Evolutionary conservation across 305 asterid species (phyloP), one percentile per base, ranked within the genome.

Genomic region (Solanum hybrid): DNA sequence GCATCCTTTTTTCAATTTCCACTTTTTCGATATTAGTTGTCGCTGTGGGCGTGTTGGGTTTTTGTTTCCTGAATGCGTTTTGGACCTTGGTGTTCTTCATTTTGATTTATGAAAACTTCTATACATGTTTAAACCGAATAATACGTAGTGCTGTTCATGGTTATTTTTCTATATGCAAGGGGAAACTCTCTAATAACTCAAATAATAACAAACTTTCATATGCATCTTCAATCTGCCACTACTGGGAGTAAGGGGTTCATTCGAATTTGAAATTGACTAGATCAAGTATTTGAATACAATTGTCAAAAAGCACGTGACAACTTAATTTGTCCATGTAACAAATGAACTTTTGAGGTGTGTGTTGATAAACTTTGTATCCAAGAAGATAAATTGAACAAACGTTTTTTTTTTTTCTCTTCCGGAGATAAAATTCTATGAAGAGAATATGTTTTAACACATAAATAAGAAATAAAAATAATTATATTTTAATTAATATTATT

Each of bases 101-200:
- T 78, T 35, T 35, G 51, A 78, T 78, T 20, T 78, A 35, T 3
- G 20, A 35, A 35, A 22, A n/a, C 11, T 0, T 5, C 10, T 35
- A 1, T n/a, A n/a, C 85, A n/a, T 79, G 32, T 79, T 3, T 12
- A 13, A 36, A 36, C 16, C 6, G 32, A 36, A 24, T 22, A n/a
- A 27, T 6, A 22, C 2, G 85, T 36, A 11, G 60, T 4, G 27
- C 22, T 36, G 22, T 79, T 0, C 34, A 24, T n/a, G 12, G 31
- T 11, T 79, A 11, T 11, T 79, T 11, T 36, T 79, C 0, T n/a
- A 6, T 24, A 14, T 78, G 32, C 85, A 79, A n/a, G 10, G 31
- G 2, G 6, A 0, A 6, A 1, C 11, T 3, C 8, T 35, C 22
- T 11, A n/a, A 1, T 1, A 11, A n/a, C 85, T 37, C 32, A 6